These are phyloP conservation scores for Phalaenopsis equestris DNA, from an alignment of 106 monocot genomes.

Conservation along the genomic window DNA sequence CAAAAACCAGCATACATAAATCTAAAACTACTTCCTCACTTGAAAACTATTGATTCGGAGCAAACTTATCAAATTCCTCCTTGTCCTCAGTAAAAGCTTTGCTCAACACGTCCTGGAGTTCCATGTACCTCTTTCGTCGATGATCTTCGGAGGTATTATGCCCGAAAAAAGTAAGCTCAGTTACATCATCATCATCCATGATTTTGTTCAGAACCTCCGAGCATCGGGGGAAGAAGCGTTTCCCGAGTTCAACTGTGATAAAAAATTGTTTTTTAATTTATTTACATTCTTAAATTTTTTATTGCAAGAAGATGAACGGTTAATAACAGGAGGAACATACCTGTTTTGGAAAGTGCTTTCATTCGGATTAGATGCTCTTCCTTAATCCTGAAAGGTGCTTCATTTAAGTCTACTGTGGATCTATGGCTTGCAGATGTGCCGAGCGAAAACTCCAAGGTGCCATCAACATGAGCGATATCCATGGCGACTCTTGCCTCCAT, in stretches of 20 bases:
- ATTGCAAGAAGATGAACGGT: background rate
- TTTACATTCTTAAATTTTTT: too few species aligned
- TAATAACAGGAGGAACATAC: constrained; percentile 17
- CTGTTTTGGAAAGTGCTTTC: constrained; percentile 68
- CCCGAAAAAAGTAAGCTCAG: constrained; percentile 21
- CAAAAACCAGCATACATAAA: too few species aligned
- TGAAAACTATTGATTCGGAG: constrained; percentile 7
- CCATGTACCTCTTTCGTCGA: constrained; percentile 38
- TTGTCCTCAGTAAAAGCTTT: constrained; percentile 71
- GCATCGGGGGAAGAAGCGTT: constrained; percentile 69
- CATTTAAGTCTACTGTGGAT: constrained; percentile 50
- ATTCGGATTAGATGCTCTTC: constrained; percentile 57
- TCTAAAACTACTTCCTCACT: background rate
- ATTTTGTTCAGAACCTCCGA: constrained; percentile 55
- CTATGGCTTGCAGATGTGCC: constrained; percentile 17
- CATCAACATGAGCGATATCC: constrained; percentile 82
- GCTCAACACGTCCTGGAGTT: constrained; percentile 37
- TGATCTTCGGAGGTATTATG: constrained; percentile 39
- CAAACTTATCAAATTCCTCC: constrained; percentile 34
- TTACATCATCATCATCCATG: constrained; percentile 51
- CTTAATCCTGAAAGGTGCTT: constrained; percentile 56
- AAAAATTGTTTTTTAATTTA: background rate
- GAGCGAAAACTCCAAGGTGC: constrained; percentile 70
- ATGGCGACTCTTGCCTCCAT: constrained; percentile 80
- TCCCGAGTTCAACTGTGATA: constrained; percentile 67